Percentiles rank a stretch among this genome's conserved stretches.
These are phyloP conservation scores for Fusarium ramigenum DNA, from an alignment of 2,329 filamentous ascomycete genomes.

Conservation along the genomic window DNA sequence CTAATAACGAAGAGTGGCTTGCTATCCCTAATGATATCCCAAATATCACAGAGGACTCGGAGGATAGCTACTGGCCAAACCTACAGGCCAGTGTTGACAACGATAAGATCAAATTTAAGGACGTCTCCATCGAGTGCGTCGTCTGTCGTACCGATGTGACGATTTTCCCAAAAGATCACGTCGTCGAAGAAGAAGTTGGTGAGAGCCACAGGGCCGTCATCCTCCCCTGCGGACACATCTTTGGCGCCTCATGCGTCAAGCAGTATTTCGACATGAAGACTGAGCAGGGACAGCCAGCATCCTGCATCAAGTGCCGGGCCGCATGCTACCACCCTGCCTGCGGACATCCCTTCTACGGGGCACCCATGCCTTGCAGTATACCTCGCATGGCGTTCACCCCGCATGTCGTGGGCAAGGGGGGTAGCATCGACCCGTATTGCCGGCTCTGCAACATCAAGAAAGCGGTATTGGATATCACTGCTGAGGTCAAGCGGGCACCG, in stretches of 20 bases:
- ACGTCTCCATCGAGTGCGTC: background rate
- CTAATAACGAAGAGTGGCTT: background rate
- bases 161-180: background rate
- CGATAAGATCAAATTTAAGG: background rate
- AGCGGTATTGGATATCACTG: no score
- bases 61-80: background rate
- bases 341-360: background rate
- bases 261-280: background rate
- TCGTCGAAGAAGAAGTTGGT: background rate
- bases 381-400: background rate
- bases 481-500: no score
- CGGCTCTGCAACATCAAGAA: background rate
- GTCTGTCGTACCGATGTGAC: background rate
- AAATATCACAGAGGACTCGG: background rate
- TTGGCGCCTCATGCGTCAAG: background rate
- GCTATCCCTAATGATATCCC: background rate
- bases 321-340: background rate
- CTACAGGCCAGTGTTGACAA: background rate
- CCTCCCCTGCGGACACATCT: conserved; percentile 7
- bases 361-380: background rate
- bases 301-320: background rate
- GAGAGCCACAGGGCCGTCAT: background rate
- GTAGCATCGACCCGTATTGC: background rate
- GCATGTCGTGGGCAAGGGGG: background rate
- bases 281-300: background rate